phyloP scores from a whole-genome alignment of 768 basidiomycete species.

The Gloeostereum incarnatum region DNA sequence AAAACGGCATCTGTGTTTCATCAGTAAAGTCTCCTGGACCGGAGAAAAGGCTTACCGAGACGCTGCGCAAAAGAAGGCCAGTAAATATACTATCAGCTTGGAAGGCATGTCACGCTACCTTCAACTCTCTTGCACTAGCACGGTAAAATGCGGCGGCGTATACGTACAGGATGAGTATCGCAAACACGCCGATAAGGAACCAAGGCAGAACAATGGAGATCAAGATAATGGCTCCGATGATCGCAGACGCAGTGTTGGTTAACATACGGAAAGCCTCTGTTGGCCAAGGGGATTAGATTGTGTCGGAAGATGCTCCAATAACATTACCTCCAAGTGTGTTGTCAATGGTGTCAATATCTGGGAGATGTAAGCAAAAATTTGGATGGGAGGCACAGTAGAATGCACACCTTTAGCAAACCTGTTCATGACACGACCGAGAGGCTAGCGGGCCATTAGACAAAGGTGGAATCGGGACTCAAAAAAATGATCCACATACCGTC shows the following conservation, averaged over 20 bases:
- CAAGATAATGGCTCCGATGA: conserved; percentile 70
- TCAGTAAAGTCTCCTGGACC: background rate
- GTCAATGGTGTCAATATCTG: conserved; percentile 76
- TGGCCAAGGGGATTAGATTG: background rate
- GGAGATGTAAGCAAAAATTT: background rate
- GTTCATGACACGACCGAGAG: conserved; percentile 84
- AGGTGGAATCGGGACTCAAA: conserved; percentile 5
- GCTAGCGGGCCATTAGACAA: conserved; percentile 25
- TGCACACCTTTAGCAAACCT: conserved; percentile 69
- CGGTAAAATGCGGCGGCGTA: conserved; percentile 80
- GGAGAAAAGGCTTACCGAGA: conserved; percentile 29
- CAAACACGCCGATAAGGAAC: conserved; percentile 71
- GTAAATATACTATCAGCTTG: too few relatives aligned
- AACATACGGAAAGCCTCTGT: conserved; percentile 70
- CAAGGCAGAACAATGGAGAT: conserved; percentile 74
- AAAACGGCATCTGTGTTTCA: conserved; percentile 60
- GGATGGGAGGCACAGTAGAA: too few relatives aligned
- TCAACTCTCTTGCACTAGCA: conserved; percentile 78
- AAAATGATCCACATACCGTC: conserved; percentile 32
- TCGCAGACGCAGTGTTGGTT: conserved; percentile 47
- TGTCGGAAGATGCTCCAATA: background rate
- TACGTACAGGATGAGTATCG: conserved; percentile 50
- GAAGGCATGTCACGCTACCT: conserved; percentile 39
- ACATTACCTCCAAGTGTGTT: conserved; percentile 51
- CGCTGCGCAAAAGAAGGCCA: conserved; percentile 32